Evolutionary conservation across 2,329 filamentous ascomycete genomes (phyloP), one percentile per base, ranked within the genome.

Genomic region (Cercospora sp.): DNA sequence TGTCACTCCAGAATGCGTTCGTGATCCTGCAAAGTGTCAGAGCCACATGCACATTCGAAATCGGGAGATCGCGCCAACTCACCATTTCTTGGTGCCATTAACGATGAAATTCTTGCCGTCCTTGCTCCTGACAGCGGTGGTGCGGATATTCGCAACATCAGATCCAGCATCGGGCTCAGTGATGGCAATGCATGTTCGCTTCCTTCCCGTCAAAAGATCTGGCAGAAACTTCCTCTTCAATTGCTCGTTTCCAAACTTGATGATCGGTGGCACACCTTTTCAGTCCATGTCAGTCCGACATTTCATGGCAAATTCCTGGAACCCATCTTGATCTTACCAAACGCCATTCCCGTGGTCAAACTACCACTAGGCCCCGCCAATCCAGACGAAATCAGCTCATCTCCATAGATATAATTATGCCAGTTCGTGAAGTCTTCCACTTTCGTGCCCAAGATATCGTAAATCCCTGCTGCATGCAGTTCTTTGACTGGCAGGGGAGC

Each of bases 21-120:
- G 89, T 91, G 75, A 91, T 91, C 90, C 91, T 59, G 31, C 9
- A 12, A 10, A 59, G 55, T 9, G 18, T 59, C 28, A 59, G 30
- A 20, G 18, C 3, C 48, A 28, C 3, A 53, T 9, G 23, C 23
- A 26, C 23, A 9, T 53, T n/a, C 7, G 5, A 18, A 3, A 36
- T 36, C 9, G 16, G 3, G 7, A 5, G 9, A 59, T 9, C 0
- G 30, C 5, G 2, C 55, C 30, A 7, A 59, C 55, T 59, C 55
- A 59, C 90, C 91, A 93, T 80, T 93, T 92, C 85, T 93, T 93
- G 0, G 85, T 84, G n/a, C 90, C 90, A 67, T 91, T 92, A 59
- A 93, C 80, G 58, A 93, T 84, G 75, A 90, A 93, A 73, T 87
- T 81, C 76, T 87, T 88, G 10, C 90, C 90, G 74, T 90, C 87